Evolutionary conservation across 1,139 yeast genomes (phyloP).

Genomic region (Scheffersomyces stambukii): DNA sequence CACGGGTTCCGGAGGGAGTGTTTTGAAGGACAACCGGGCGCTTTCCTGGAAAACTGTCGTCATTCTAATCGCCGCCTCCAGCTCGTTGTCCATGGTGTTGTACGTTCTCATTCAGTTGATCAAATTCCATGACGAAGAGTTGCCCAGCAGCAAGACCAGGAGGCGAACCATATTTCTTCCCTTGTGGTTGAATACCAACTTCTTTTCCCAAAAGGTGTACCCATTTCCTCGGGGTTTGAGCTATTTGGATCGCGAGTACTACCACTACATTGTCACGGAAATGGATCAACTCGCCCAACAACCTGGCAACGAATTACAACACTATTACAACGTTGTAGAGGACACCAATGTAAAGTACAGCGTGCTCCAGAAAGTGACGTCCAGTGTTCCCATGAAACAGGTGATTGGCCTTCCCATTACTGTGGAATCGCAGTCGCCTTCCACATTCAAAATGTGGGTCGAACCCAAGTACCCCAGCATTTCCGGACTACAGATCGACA

Average conservation of each 20-base stretch:
- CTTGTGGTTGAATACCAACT: slow-evolving; percentile 28
- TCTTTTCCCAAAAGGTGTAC: slow-evolving; percentile 17
- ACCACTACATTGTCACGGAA: slow-evolving; percentile 13
- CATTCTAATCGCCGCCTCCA: slow-evolving; percentile 19
- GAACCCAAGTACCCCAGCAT: slow-evolving; percentile 26
- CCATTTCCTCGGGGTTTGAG: slow-evolving; percentile 21
- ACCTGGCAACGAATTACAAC: slow-evolving; percentile 8
- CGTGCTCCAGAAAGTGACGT: slow-evolving; percentile 26
- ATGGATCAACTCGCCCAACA: slow-evolving; percentile 8
- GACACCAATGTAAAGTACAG: slow-evolving; percentile 22
- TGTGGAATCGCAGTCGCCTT: slow-evolving; percentile 8
- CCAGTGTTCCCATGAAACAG: slow-evolving; percentile 17
- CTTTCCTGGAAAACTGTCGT: slow-evolving; percentile 20
- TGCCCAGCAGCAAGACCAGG: slow-evolving; percentile 2
- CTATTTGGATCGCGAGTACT: slow-evolving; percentile 24
- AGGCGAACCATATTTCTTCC: slow-evolving; percentile 23
- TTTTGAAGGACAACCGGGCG: slow-evolving; percentile 6
- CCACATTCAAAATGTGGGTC: slow-evolving; percentile 25
- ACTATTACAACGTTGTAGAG: slow-evolving; percentile 15
- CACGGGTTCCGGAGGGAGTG: too few relatives aligned
- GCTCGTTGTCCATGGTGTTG: slow-evolving; percentile 20
- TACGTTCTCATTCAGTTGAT: slow-evolving; percentile 21
- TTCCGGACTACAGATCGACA: slow-evolving; percentile 24
- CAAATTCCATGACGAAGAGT: slow-evolving; percentile 13
- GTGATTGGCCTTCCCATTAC: slow-evolving; percentile 29